Percentiles rank a stretch among this genome's conserved stretches.
Evolutionary conservation across 2,329 filamentous ascomycete genomes (phyloP).

Genomic region (Xylaria sp.): DNA sequence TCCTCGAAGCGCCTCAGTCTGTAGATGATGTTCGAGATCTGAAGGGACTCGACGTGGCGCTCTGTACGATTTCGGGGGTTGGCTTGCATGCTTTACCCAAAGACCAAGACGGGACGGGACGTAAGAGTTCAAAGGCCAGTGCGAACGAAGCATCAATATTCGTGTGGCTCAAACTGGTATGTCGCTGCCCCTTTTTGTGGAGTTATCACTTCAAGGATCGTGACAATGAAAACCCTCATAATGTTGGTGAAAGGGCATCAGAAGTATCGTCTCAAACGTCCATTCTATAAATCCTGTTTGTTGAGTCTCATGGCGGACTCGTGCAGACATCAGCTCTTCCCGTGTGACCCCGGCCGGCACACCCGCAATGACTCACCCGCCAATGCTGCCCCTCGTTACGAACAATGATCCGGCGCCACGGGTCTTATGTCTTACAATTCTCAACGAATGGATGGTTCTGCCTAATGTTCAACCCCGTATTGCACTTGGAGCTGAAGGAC

Average conservation of each 20-base stretch:
- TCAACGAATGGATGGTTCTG: slow-evolving; percentile 1
- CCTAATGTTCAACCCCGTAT: not conserved
- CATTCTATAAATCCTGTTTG: not conserved
- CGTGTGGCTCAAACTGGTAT: no score
- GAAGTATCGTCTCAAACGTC: not conserved
- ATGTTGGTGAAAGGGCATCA: not conserved
- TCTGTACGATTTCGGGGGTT: not conserved
- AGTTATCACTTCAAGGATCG: no score
- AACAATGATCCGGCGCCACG: slow-evolving; percentile 5
- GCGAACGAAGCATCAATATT: no score
- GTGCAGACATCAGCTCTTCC: slow-evolving; percentile 3
- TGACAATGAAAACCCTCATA: not conserved
- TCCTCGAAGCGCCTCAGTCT: not conserved
- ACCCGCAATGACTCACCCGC: not conserved
- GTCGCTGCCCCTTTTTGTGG: no score
- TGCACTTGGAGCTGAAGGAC: slow-evolving; percentile 5
- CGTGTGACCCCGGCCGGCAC: slow-evolving; percentile 4
- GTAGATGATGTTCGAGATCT: not conserved
- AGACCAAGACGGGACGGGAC: not conserved
- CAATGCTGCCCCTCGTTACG: slow-evolving; percentile 7
- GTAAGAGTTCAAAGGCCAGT: no score
- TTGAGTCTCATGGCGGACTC: slow-evolving; percentile 3
- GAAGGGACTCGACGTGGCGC: not conserved
- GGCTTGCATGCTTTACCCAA: not conserved
- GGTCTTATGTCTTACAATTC: slow-evolving; percentile 10